phyloP scores from a whole-genome alignment of 108 stramenopile species.

The Craspedostauros australis region DNA sequence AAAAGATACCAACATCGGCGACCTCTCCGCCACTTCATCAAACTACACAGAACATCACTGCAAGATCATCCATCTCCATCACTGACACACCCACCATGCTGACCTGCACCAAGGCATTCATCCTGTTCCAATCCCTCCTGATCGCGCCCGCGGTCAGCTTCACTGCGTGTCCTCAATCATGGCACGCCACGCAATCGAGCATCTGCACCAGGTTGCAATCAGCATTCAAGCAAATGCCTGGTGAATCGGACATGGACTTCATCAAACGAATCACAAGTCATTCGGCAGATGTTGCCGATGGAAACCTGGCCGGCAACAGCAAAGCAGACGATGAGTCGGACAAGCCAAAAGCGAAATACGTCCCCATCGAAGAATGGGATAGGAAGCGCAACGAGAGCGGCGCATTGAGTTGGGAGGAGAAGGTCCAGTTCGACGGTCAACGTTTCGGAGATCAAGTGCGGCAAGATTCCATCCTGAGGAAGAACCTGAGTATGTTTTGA shows the following conservation, averaged over 20 bases:
- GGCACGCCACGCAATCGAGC: too few relatives aligned
- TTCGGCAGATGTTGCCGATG: background rate
- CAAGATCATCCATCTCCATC: too few relatives aligned
- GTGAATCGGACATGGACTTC: slow-evolving; percentile 17
- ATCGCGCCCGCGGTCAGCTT: too few relatives aligned
- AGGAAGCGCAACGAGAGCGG: slow-evolving; percentile 31
- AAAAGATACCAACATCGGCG: too few relatives aligned
- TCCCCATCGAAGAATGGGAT: slow-evolving; percentile 81
- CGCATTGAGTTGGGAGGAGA: slow-evolving; percentile 54
- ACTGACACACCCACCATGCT: too few relatives aligned
- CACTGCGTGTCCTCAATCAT: too few relatives aligned
- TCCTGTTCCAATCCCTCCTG: too few relatives aligned
- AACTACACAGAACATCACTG: too few relatives aligned
- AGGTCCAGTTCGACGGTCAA: slow-evolving; percentile 72
- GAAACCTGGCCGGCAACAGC: slow-evolving; percentile 1
- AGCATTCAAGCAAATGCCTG: slow-evolving; percentile 20
- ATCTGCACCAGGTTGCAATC: too few relatives aligned
- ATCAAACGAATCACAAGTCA: slow-evolving; percentile 20
- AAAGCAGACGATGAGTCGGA: background rate
- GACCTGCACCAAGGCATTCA: too few relatives aligned
- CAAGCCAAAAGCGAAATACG: slow-evolving; percentile 39
- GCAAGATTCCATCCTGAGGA: slow-evolving; percentile 70
- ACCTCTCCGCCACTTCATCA: too few relatives aligned
- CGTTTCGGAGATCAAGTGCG: slow-evolving; percentile 56
- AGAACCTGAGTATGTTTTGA: slow-evolving; percentile 49